Evolutionary conservation across 179 eudicot genomes (phyloP), one percentile per base, ranked within the genome.

Genomic region (Patellifolia procumbens): DNA sequence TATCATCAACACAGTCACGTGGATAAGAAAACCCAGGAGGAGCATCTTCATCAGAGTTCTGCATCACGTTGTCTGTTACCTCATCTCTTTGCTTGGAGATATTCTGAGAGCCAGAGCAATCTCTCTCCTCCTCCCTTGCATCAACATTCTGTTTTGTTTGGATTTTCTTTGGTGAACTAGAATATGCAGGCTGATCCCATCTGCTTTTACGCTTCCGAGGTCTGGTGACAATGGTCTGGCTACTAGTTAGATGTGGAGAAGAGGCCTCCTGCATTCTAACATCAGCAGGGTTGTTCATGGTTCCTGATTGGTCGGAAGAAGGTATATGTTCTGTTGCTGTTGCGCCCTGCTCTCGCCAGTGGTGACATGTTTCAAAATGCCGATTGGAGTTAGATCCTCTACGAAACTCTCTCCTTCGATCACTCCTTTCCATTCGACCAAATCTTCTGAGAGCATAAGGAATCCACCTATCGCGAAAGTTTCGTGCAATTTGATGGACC

Each of bases 401-500:
- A 32, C 62, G 81, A 49, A 78, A 83, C 62, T 89, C 97, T 66
- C 81, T 74, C 79, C 75, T 79, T 60, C 87, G 81, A 72, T 83
- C 87, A 78, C 70, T 81, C 49, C 80, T 84, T 68, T 88, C 94
- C 73, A 77, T 69, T 83, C 85, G 73, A 76, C 75, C 77, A 58
- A 37, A 83, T 86, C 82, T 89, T 69, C 92, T 89, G 42, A 81
- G 46, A 68, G 74, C 65, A 78, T 89, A 71, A 48, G 89, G 98
- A 70, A 96, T 89, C 94, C 96, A 93, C 83, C 79, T 86, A 73
- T 93, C 96, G 37, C 99, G 88, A 72, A 96, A 95, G 81, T 79
- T 91, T 22, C 97, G 85, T 60, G 99, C 96, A 77, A 90, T 96
- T 85, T 91, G 93, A 85, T 96, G 97, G 78, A 96, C 97, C 99